These are phyloP conservation scores for Botrytis galanthina DNA, from an alignment of 2,329 filamentous ascomycete species.

Conservation along the genomic window DNA sequence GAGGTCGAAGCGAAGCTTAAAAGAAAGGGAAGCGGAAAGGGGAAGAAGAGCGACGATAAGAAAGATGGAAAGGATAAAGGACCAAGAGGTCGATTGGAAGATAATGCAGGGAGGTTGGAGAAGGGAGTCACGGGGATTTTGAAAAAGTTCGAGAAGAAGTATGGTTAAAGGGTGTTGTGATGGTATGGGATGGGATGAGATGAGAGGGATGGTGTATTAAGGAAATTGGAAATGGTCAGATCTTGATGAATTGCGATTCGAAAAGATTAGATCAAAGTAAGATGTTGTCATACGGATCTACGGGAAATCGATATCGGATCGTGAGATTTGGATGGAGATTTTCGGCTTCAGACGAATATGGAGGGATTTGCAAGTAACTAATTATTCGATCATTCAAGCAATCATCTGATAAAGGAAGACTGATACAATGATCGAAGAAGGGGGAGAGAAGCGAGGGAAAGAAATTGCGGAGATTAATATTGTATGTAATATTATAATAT, in stretches of 20 bases:
- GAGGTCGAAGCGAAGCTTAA: conserved; percentile 54
- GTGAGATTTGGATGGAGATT: not conserved
- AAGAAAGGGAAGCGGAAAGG: conserved; percentile 35
- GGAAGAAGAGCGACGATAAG: not conserved
- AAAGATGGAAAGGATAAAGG: conserved; percentile 43
- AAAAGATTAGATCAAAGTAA: not conserved
- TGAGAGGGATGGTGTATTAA: not conserved
- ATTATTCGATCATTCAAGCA: not conserved
- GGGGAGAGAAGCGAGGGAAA: not conserved
- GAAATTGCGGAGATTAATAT: not conserved
- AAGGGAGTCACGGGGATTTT: conserved; percentile 69
- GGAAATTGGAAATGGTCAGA: not conserved
- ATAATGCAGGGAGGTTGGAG: conserved; percentile 64
- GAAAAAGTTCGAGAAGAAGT: conserved; percentile 74
- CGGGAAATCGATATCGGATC: not conserved
- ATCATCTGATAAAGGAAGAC: not conserved
- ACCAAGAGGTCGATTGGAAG: conserved; percentile 56
- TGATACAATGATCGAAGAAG: too few relatives aligned
- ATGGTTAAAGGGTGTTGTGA: conserved; percentile 30
- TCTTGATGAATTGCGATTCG: not conserved
- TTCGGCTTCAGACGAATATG: not conserved
- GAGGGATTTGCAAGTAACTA: not conserved
- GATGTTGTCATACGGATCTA: too few relatives aligned
- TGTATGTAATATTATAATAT: not conserved
- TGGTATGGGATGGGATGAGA: not conserved